phyloP scores from a whole-genome alignment of 2,329 filamentous ascomycete genomes.

The Nigrograna mackinnonii region DNA sequence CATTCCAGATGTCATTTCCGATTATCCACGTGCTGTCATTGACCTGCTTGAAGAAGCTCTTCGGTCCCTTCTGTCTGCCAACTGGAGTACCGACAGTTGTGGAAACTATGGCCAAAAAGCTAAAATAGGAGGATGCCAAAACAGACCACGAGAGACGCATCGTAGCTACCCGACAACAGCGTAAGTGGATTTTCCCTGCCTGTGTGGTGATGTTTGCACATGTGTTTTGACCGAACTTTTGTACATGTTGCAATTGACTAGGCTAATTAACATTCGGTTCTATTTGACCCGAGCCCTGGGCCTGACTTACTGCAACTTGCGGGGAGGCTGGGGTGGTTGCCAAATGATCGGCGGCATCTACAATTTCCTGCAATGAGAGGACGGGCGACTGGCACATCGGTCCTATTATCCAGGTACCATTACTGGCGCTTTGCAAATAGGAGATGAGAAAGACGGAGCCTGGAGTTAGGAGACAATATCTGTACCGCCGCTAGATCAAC shows the following conservation, averaged over 20 bases:
- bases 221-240: not conserved
- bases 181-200: no score
- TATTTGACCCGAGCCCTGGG: conserved; percentile 3
- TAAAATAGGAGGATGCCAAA: no score
- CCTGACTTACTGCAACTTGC: not conserved
- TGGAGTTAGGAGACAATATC: no score
- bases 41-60: conserved; percentile 37
- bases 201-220: conserved; percentile 5
- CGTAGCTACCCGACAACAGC: no score
- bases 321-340: conserved; percentile 2
- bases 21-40: conserved; percentile 40
- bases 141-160: no score
- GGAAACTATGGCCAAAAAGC: not conserved
- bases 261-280: conserved; percentile 2
- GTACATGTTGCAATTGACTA: not conserved
- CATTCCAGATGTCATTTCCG: conserved; percentile 48
- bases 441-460: no score
- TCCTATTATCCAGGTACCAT: no score
- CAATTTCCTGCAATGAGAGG: conserved; percentile 9
- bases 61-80: not conserved
- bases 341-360: conserved; percentile 4
- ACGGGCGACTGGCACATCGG: no score
- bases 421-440: no score
- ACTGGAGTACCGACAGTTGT: not conserved
- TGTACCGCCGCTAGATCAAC: no score